These are phyloP conservation scores for Hibiscus mutabilis DNA, from an alignment of 345 rosid species.

Conservation along the genomic window DNA sequence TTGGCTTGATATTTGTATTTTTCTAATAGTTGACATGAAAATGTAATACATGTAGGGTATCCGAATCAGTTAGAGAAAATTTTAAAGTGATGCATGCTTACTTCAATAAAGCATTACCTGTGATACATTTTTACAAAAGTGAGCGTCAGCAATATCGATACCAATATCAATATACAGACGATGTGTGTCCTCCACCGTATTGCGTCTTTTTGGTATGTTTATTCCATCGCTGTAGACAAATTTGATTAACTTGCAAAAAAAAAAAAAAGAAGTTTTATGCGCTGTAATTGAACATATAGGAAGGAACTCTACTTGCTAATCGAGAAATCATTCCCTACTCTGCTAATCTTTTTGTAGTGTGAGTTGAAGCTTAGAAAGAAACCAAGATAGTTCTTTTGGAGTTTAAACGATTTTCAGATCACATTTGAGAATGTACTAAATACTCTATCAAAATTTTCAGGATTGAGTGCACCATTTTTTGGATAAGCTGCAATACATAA, in stretches of 20 bases:
- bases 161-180: constrained; percentile 21
- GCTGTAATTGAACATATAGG: background rate
- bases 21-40: background rate
- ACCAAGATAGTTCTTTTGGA: no score
- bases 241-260: background rate
- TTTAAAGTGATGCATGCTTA: constrained; percentile 67
- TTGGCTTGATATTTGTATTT: background rate
- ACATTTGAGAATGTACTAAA: background rate
- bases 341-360: background rate
- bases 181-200: constrained; percentile 63
- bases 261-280: background rate
- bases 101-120: constrained; percentile 78
- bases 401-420: background rate
- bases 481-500: background rate
- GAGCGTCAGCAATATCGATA: constrained; percentile 74
- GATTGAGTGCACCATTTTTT: background rate
- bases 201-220: constrained; percentile 79
- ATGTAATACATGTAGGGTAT: constrained; percentile 20
- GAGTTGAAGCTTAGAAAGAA: background rate
- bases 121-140: constrained; percentile 68
- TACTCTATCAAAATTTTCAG: background rate
- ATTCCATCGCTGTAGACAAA: constrained; percentile 12
- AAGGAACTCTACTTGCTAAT: background rate
- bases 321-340: background rate
- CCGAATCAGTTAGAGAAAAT: constrained; percentile 43